Percentiles rank a stretch among this genome's conserved stretches.
Conservation (phyloP, 495 filamentous ascomycete species). For the Hypomontagnella monticulosa region DNA sequence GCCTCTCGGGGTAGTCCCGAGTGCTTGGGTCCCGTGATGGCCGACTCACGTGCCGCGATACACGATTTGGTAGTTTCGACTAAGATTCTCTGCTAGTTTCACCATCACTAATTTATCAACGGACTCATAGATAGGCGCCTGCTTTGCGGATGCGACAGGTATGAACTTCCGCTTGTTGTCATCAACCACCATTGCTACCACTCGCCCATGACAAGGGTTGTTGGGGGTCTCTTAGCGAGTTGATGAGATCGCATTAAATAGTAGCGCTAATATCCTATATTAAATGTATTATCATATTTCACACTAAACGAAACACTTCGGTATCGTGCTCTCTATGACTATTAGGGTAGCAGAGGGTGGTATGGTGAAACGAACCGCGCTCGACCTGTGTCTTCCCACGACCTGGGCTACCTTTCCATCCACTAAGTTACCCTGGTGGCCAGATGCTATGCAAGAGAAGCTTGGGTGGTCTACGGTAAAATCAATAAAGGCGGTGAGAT, state of each 20-base stretch:
- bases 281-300: conserved; percentile 42
- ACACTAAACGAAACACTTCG: conserved; percentile 25
- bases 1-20: too few species aligned
- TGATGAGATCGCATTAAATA: conserved; percentile 19
- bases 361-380: conserved; percentile 6
- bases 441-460: conserved; percentile 8
- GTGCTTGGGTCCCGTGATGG: conserved; percentile 48
- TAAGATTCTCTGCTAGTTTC: conserved; percentile 55
- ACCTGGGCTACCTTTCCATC: background rate
- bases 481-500: conserved; percentile 70
- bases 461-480: background rate
- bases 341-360: conserved; percentile 17
- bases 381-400: background rate
- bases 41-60: conserved; percentile 54
- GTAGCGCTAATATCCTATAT: conserved; percentile 41
- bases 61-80: conserved; percentile 51
- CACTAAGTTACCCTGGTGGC: background rate
- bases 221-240: conserved; percentile 49
- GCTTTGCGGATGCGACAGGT: conserved; percentile 53
- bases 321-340: conserved; percentile 43
- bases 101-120: conserved; percentile 51
- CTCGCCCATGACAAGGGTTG: conserved; percentile 51
- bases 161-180: conserved; percentile 55
- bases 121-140: conserved; percentile 45
- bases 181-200: conserved; percentile 63